Conservation (phyloP, 352 stramenopile species). For the Phytophthora sp. region DNA sequence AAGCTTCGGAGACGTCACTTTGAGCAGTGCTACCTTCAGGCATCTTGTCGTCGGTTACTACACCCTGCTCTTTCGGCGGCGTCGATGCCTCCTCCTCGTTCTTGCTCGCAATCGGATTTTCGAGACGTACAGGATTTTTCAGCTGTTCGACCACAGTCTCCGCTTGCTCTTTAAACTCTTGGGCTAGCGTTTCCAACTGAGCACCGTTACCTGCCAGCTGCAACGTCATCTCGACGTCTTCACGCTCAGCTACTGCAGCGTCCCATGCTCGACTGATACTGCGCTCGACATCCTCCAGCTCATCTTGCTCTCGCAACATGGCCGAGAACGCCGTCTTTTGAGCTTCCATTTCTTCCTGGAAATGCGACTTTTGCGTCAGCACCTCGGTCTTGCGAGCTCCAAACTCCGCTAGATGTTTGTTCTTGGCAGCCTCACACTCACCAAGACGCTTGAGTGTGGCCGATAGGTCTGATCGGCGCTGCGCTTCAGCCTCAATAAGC, state of each 20-base stretch:
- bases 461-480: slow-evolving; percentile 42
- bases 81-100: too few relatives aligned
- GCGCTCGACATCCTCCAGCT: slow-evolving; percentile 50
- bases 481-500: slow-evolving; percentile 41
- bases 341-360: slow-evolving; percentile 69
- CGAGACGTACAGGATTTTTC: slow-evolving; percentile 7
- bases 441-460: slow-evolving; percentile 40
- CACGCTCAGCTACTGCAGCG: slow-evolving; percentile 42
- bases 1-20: too few relatives aligned
- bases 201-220: slow-evolving; percentile 52
- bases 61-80: too few relatives aligned
- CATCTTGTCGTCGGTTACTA: too few relatives aligned
- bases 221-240: slow-evolving; percentile 79
- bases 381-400: slow-evolving; percentile 36
- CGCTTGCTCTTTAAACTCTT: slow-evolving; percentile 33
- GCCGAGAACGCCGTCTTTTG: slow-evolving; percentile 49
- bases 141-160: slow-evolving; percentile 22
- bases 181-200: slow-evolving; percentile 41
- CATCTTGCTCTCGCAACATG: slow-evolving; percentile 54
- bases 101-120: background rate
- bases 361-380: slow-evolving; percentile 35
- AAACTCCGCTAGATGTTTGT: slow-evolving; percentile 42
- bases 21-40: too few relatives aligned
- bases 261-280: slow-evolving; percentile 45
- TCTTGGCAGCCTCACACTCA: slow-evolving; percentile 44